These are phyloP conservation scores for Wickerhamomyces xylosicus DNA, from an alignment of 805 yeast genomes.

Conservation along the genomic window DNA sequence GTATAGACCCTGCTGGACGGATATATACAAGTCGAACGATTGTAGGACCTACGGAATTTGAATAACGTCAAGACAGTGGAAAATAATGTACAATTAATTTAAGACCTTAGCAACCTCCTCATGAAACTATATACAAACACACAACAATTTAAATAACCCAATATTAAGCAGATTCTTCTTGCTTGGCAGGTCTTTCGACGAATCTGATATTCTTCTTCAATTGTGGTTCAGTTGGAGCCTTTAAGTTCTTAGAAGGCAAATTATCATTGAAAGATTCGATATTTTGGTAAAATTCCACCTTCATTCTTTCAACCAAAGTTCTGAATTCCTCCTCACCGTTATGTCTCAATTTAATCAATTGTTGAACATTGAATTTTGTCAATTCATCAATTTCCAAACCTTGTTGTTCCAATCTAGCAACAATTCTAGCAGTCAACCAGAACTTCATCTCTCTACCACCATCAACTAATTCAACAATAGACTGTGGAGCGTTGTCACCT, in stretches of 20 bases:
- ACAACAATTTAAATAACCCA: too few species aligned
- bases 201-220: constrained; percentile 11
- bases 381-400: constrained; percentile 39
- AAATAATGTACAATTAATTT: not conserved
- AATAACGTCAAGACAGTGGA: too few species aligned
- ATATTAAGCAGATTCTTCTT: not conserved
- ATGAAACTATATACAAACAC: not conserved
- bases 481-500: constrained; percentile 87
- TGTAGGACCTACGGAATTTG: too few species aligned
- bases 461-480: constrained; percentile 80
- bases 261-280: constrained; percentile 9
- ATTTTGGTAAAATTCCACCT: constrained; percentile 29
- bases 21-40: too few species aligned
- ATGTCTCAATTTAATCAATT: constrained; percentile 34
- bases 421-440: constrained; percentile 72
- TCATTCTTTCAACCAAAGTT: constrained; percentile 51
- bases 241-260: constrained; percentile 10
- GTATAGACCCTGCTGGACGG: too few species aligned
- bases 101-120: not conserved
- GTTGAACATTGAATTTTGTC: constrained; percentile 47
- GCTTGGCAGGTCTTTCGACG: constrained; percentile 13
- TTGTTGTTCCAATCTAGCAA: constrained; percentile 69
- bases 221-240: constrained; percentile 14
- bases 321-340: constrained; percentile 45
- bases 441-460: constrained; percentile 59